Percentiles rank a stretch among this genome's conserved stretches.
These are phyloP conservation scores for Marchantia polymorpha DNA, from an alignment of 225 moss, liverwort and hornwort genomes.

Conservation along the genomic window DNA sequence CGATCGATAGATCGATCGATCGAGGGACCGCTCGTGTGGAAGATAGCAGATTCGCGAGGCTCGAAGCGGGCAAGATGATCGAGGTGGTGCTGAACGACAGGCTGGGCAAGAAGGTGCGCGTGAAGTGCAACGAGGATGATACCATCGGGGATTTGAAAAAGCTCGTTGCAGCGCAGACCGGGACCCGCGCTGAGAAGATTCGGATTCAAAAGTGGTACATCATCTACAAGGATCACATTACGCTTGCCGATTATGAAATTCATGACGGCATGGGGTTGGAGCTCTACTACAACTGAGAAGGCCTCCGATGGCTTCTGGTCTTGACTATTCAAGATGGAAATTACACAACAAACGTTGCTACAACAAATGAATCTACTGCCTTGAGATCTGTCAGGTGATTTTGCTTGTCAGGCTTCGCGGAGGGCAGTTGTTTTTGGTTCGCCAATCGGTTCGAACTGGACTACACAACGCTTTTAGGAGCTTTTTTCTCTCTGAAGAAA, in stretches of 20 bases:
- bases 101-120: slow-evolving; percentile 77
- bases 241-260: slow-evolving; percentile 66
- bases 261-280: slow-evolving; percentile 81
- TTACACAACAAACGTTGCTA: no score
- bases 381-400: background rate
- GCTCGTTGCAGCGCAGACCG: slow-evolving; percentile 69
- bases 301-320: background rate
- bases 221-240: slow-evolving; percentile 78
- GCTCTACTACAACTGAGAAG: slow-evolving; percentile 62
- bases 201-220: slow-evolving; percentile 83
- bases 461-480: background rate
- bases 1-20: background rate
- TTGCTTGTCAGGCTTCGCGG: background rate
- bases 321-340: background rate
- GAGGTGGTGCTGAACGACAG: slow-evolving; percentile 83
- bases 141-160: slow-evolving; percentile 77
- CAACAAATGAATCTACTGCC: background rate
- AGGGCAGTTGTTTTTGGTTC: background rate
- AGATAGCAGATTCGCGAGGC: background rate
- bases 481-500: background rate
- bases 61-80: slow-evolving; percentile 42
- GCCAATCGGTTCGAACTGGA: background rate
- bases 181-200: slow-evolving; percentile 73
- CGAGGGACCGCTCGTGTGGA: background rate
- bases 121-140: slow-evolving; percentile 77